These are phyloP conservation scores for Schizosaccharomyces octosporus DNA, from an alignment of 805 yeast genomes.

Conservation along the genomic window DNA sequence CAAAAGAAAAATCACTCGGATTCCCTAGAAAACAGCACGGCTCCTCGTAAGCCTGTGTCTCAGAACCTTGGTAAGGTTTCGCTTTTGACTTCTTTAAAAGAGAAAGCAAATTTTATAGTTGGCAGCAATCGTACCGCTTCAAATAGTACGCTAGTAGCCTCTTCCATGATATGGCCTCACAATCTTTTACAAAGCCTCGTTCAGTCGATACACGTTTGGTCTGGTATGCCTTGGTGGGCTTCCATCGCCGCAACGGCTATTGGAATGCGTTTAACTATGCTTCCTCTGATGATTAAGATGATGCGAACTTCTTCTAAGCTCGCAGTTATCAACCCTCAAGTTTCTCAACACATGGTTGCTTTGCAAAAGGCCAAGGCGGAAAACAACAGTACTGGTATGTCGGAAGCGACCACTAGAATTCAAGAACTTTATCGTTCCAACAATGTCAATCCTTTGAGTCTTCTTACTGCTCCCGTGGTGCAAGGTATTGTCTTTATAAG, in stretches of 20 bases:
- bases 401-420: background rate
- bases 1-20: too few species aligned
- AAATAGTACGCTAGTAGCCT: background rate
- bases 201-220: constrained; percentile 57
- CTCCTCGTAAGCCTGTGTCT: too few species aligned
- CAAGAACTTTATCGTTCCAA: background rate
- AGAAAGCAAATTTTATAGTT: too few species aligned
- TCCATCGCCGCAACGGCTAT: constrained; percentile 55
- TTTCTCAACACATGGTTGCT: constrained; percentile 20
- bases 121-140: too few species aligned
- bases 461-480: constrained; percentile 10
- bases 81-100: too few species aligned
- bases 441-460: background rate
- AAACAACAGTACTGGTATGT: background rate
- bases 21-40: too few species aligned
- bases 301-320: constrained; percentile 61
- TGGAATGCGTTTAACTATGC: constrained; percentile 40
- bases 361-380: constrained; percentile 15
- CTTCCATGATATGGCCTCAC: background rate
- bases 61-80: too few species aligned
- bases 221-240: constrained; percentile 96
- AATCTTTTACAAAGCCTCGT: constrained; percentile 16
- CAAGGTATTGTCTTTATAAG: constrained; percentile 76
- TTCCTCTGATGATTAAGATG: constrained; percentile 64
- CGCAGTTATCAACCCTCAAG: constrained; percentile 52